Evolutionary conservation across 2,329 filamentous ascomycete genomes (phyloP).

Genomic region (Arachnomyces sp.): DNA sequence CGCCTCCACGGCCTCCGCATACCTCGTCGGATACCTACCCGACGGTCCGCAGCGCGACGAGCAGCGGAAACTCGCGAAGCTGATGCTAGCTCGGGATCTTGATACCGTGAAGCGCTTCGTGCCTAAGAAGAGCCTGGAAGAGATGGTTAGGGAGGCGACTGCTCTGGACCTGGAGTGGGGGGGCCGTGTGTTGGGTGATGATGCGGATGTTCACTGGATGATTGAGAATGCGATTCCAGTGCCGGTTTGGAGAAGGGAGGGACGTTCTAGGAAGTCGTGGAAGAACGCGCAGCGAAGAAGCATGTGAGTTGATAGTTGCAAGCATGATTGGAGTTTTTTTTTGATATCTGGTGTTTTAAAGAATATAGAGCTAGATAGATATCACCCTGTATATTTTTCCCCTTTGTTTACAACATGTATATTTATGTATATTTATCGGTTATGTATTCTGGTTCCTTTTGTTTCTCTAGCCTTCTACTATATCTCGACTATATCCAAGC

Average conservation of each 20-base stretch:
- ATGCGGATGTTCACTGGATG: conserved; percentile 17
- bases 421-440: no score
- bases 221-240: conserved; percentile 28
- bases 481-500: no score
- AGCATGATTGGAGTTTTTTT: no score
- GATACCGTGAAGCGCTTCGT: conserved; percentile 15
- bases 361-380: no score
- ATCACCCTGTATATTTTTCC: no score
- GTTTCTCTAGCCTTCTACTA: no score
- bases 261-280: no score
- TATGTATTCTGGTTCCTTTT: no score
- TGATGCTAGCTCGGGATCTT: conserved; percentile 24
- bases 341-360: no score
- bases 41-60: conserved; percentile 17
- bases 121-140: conserved; percentile 17
- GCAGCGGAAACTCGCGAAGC: conserved; percentile 21
- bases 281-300: no score
- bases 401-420: no score
- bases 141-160: conserved; percentile 30
- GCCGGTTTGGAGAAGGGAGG: conserved; percentile 15
- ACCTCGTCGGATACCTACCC: conserved; percentile 16
- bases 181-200: conserved; percentile 10
- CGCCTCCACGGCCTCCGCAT: conserved; percentile 17
- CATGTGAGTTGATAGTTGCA: no score
- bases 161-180: conserved; percentile 27